Conservation (phyloP, 2,329 filamentous ascomycete species). For the Zasmidium angulare region DNA sequence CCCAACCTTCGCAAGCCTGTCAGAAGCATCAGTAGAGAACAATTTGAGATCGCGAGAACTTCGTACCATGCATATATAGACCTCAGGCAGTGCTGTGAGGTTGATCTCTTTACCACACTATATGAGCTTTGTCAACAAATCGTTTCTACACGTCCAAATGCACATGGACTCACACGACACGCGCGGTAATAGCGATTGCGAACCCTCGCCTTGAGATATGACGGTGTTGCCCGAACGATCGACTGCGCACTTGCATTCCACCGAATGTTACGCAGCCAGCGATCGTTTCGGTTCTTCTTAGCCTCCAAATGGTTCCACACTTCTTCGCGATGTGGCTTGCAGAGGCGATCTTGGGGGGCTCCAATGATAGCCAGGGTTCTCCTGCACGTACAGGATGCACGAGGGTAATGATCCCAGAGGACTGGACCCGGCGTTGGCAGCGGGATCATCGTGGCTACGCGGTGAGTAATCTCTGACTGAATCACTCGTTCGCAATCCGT, state of each 20-base stretch:
- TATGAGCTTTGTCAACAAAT: background rate
- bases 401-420: background rate
- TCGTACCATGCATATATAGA: background rate
- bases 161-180: conserved; percentile 3
- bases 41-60: background rate
- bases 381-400: conserved; percentile 1
- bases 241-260: background rate
- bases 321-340: conserved; percentile 1
- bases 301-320: background rate
- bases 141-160: background rate
- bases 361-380: background rate
- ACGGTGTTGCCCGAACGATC: too few relatives aligned
- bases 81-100: background rate
- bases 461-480: background rate
- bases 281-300: conserved; percentile 1
- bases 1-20: conserved; percentile 7
- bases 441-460: background rate
- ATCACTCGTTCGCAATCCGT: background rate
- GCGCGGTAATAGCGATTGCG: conserved; percentile 2
- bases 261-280: conserved; percentile 7
- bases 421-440: background rate
- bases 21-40: background rate
- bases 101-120: conserved; percentile 6
- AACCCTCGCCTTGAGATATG: background rate
- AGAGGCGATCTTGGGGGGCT: background rate